A percentile compares a stretch with the other conserved stretches of the same genome.
Conservation (phyloP, 495 filamentous ascomycete species). For the Penicillium coffeae region DNA sequence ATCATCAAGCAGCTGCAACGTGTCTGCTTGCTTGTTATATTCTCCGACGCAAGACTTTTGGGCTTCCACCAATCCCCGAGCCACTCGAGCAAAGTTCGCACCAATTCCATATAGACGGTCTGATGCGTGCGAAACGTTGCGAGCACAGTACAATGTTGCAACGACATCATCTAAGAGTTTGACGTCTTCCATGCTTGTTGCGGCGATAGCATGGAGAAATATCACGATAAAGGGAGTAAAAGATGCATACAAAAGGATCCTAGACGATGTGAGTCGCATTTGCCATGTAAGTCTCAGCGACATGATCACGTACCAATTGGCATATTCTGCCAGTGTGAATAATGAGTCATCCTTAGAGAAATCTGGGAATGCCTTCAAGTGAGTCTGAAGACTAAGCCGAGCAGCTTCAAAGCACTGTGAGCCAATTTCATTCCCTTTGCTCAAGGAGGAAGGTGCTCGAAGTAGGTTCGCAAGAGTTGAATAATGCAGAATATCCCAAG, state of each 20-base stretch:
- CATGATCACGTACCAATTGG: conserved; percentile 19
- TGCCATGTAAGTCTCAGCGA: not conserved
- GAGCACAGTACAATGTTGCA: conserved; percentile 9
- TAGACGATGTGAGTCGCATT: not conserved
- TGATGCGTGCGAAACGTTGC: conserved; percentile 9
- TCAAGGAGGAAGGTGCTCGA: conserved; percentile 7
- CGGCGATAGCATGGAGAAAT: conserved; percentile 23
- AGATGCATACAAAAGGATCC: conserved; percentile 19
- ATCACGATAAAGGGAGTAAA: conserved; percentile 25
- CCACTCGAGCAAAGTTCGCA: conserved; percentile 11
- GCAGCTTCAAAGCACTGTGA: conserved; percentile 18
- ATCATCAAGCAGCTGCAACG: not conserved
- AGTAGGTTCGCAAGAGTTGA: conserved; percentile 13
- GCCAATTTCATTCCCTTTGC: conserved; percentile 8
- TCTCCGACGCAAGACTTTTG: not conserved
- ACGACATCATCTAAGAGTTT: conserved; percentile 18
- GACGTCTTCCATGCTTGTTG: conserved; percentile 12
- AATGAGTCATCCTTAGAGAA: conserved; percentile 4
- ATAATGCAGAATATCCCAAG: conserved; percentile 18
- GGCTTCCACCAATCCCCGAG: conserved; percentile 4
- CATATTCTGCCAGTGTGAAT: conserved; percentile 17
- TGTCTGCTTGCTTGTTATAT: not conserved
- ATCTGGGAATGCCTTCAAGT: conserved; percentile 13
- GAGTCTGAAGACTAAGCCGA: conserved; percentile 13
- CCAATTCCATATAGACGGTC: conserved; percentile 19